Base-by-base conservation (phyloP, 2,329 filamentous ascomycete species). In the Penicillium sp. region DNA sequence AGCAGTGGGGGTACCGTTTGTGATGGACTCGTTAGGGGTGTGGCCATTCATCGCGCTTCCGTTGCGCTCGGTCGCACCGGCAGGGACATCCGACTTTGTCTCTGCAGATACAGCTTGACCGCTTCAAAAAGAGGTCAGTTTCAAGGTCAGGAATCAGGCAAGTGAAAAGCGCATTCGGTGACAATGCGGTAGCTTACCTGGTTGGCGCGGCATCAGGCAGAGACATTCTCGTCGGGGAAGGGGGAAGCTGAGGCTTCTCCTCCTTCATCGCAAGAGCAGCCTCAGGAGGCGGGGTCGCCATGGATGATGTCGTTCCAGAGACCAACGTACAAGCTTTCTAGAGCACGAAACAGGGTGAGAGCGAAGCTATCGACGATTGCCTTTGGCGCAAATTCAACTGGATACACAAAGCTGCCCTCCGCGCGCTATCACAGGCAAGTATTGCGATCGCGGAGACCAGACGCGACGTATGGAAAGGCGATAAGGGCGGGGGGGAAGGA, bases 271-370 rank as follows among this genome's bases (percentile, higher is more conserved):
- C 52, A 52, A 68, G 60, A 61, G 68, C 53, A 52, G 64, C 70
- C 68, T 75, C 73, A 47, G 72, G 71, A 62, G 73, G 73, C 65
- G 73, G 72, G 47, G 73, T 75, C 63, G 72, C 73, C 73, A 75
- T 75, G 64, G 58, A 58, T 57, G 52, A 47, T 57, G 55, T 50
- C 53, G 45, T 55, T 52, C 58, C 51, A 57, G 55, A 52, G 33
- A 64, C 61, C 58, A 57, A 57, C 55, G 42, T 53, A 50, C 55
- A 61, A 45, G 42, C 49, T 57, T 49, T 57, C 42, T 45, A 45
- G 28, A 36, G 49, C 56, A 54, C 51, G 47, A 52, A 29, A 38
- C 36, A 47, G 50, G 56, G 56, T 49, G 53, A 55, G 58, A 61
- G 57, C 54, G 58, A 53, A 59, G 60, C 52, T 66, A 63, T 61